phyloP scores from a whole-genome alignment of 1,139 yeast species.

The Yamadazyma pseudoaaseri region DNA sequence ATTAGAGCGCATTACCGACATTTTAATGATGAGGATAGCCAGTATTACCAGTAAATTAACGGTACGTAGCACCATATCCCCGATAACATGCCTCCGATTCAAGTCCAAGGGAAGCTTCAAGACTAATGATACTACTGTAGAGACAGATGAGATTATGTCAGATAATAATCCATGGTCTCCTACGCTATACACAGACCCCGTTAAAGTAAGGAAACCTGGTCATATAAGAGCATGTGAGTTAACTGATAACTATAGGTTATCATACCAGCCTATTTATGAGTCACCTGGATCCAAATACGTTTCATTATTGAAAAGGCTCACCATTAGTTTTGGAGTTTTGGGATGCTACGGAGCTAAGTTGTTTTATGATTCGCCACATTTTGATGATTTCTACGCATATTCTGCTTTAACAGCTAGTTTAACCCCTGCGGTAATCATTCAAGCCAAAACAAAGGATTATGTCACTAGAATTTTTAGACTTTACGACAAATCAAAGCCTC shows the following conservation, averaged over 20 bases:
- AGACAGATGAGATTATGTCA: conserved; percentile 41
- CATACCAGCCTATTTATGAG: conserved; percentile 54
- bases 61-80: too few species aligned
- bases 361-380: conserved; percentile 53
- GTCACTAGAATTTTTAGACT: conserved; percentile 72
- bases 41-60: too few species aligned
- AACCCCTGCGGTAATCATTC: conserved; percentile 41
- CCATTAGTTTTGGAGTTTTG: conserved; percentile 53
- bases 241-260: conserved; percentile 45
- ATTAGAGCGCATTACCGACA: too few species aligned
- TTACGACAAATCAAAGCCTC: conserved; percentile 62
- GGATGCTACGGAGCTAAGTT: conserved; percentile 57
- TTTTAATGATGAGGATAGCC: too few species aligned
- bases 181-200: conserved; percentile 38
- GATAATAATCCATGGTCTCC: conserved; percentile 53
- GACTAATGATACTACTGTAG: conserved; percentile 35
- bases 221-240: conserved; percentile 27
- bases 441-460: conserved; percentile 62
- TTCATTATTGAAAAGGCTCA: conserved; percentile 51
- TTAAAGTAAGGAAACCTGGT: conserved; percentile 27
- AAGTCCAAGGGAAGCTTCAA: conserved; percentile 11
- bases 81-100: not conserved
- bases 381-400: conserved; percentile 54
- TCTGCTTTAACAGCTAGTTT: conserved; percentile 37
- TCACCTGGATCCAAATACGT: conserved; percentile 58